Conservation (phyloP, 2,329 filamentous ascomycete genomes). For the Cercospora sesami region DNA sequence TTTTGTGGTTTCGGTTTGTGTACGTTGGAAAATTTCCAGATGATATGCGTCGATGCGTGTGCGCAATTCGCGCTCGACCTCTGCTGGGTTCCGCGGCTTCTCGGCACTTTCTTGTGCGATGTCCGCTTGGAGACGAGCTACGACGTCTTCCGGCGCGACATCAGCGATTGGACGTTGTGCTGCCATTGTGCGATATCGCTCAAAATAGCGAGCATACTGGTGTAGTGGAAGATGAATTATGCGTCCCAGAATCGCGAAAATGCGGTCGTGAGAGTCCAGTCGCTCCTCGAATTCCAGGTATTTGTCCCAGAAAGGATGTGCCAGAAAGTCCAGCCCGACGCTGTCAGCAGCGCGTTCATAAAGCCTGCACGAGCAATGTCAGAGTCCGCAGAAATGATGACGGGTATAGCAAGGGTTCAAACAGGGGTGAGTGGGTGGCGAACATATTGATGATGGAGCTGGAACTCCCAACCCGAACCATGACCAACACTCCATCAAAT, state of each 20-base stretch:
- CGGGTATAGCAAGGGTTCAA: slow-evolving; percentile 31
- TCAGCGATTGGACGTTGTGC: slow-evolving; percentile 71
- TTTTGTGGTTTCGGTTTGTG: slow-evolving; percentile 84
- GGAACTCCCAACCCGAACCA: slow-evolving; percentile 19
- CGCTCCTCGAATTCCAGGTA: slow-evolving; percentile 97
- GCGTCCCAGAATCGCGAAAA: slow-evolving; percentile 79
- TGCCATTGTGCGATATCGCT: slow-evolving; percentile 78
- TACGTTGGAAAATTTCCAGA: slow-evolving; percentile 75
- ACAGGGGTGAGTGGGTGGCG: slow-evolving; percentile 37
- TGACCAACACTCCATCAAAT: slow-evolving; percentile 14
- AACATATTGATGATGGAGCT: slow-evolving; percentile 32
- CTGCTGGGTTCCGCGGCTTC: slow-evolving; percentile 69
- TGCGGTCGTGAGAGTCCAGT: slow-evolving; percentile 76
- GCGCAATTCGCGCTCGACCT: slow-evolving; percentile 80
- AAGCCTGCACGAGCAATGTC: slow-evolving; percentile 59
- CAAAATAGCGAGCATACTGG: slow-evolving; percentile 92
- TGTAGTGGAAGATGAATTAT: slow-evolving; percentile 91
- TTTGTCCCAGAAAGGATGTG: slow-evolving; percentile 98
- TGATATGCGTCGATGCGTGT: slow-evolving; percentile 76
- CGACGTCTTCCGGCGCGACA: slow-evolving; percentile 66
- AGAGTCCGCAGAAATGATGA: slow-evolving; percentile 37
- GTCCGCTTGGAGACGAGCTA: slow-evolving; percentile 70
- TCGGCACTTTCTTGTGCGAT: slow-evolving; percentile 64
- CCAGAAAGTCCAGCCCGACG: slow-evolving; percentile 89
- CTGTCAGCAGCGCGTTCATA: slow-evolving; percentile 85